Conservation (phyloP, 345 rosid genomes). For the Raphanus raphanistrum region DNA sequence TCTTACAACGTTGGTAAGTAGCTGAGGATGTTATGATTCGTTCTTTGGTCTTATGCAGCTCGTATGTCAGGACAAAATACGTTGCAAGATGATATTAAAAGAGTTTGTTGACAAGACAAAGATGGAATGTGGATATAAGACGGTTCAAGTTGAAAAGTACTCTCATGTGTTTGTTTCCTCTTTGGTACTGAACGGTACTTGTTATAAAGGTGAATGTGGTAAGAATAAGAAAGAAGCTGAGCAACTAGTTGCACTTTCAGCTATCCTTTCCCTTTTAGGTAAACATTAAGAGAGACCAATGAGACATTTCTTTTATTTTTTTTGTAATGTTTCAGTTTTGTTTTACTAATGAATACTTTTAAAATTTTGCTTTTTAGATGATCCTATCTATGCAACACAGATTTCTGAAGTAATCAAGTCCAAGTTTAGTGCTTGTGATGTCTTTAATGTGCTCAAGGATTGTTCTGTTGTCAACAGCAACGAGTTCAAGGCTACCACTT, state of each 20-base stretch:
- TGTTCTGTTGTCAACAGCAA: neutral
- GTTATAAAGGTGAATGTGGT: slow-evolving; percentile 9
- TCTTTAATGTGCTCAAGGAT: neutral
- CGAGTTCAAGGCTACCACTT: neutral
- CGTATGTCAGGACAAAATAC: slow-evolving; percentile 10
- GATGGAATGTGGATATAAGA: slow-evolving; percentile 5
- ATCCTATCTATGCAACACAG: neutral
- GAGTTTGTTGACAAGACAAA: slow-evolving; percentile 8
- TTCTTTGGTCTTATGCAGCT: slow-evolving; percentile 9
- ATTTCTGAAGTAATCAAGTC: slow-evolving; percentile 4
- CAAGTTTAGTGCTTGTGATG: neutral
- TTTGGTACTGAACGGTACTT: neutral
- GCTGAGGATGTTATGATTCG: neutral
- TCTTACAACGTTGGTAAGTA: too few relatives aligned
- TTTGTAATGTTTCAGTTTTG: neutral
- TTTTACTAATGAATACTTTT: neutral
- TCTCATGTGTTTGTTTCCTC: slow-evolving; percentile 11
- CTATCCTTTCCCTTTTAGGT: slow-evolving; percentile 26
- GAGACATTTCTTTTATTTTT: neutral
- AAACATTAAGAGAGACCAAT: neutral
- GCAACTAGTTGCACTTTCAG: slow-evolving; percentile 16
- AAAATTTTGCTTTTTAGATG: neutral
- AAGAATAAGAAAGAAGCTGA: slow-evolving; percentile 24
- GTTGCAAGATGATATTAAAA: slow-evolving; percentile 17
- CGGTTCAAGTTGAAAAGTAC: neutral